Evolutionary conservation across 2,329 filamentous ascomycete genomes (phyloP).

Genomic region (Arthroderma sp.): DNA sequence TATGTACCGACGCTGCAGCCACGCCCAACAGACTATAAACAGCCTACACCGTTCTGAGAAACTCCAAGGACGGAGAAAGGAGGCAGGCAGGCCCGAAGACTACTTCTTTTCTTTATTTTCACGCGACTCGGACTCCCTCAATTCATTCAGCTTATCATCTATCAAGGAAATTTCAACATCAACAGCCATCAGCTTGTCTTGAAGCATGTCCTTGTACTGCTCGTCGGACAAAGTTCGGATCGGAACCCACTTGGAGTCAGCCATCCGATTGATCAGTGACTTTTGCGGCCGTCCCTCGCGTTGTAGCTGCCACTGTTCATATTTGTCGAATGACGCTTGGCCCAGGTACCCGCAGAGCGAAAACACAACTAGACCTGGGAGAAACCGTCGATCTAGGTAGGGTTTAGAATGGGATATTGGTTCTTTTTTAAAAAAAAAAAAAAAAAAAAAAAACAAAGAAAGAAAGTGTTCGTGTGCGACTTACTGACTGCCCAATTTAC

Average conservation of each 20-base stretch:
- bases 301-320: conserved; percentile 36
- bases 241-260: conserved; percentile 56
- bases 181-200: conserved; percentile 56
- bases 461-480: conserved; percentile 4
- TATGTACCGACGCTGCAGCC: no score
- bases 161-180: conserved; percentile 67
- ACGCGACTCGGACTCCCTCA: conserved; percentile 23
- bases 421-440: conserved; percentile 12
- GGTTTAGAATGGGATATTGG: conserved; percentile 14
- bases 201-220: conserved; percentile 58
- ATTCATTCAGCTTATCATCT: conserved; percentile 56
- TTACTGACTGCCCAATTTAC: conserved; percentile 45
- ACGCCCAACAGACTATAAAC: no score
- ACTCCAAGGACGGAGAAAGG: no score
- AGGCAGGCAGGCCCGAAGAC: not conserved
- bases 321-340: conserved; percentile 42
- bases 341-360: conserved; percentile 44
- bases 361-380: conserved; percentile 49
- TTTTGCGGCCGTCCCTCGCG: conserved; percentile 22
- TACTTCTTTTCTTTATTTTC: not conserved
- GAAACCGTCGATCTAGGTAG: conserved; percentile 41
- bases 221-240: conserved; percentile 57
- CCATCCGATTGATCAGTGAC: conserved; percentile 37
- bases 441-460: conserved; percentile 1
- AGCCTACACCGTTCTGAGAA: no score